Base-by-base conservation (phyloP, 495 filamentous ascomycete genomes). In the Achaetomiella virescens region DNA sequence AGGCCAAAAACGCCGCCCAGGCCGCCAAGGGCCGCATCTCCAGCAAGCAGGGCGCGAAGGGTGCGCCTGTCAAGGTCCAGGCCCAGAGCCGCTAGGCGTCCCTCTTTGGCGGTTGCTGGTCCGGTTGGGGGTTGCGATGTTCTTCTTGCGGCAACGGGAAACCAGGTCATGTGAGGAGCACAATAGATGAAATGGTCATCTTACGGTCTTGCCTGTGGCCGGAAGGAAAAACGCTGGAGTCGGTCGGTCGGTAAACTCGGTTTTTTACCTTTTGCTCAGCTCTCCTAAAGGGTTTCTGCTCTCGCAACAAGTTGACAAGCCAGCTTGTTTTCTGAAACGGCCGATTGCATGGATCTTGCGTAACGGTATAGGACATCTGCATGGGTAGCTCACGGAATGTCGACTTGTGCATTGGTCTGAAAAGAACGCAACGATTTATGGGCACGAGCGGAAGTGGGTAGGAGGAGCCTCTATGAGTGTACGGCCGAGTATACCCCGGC, bases 21-120 rank as follows among this genome's bases (percentile, higher is more conserved):
- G 81, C 83, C 47, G 80, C 85, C 69, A 85, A 87, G 78, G 91
- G 80, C 69, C 81, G 85, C 71, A 88, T 96, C 74, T 80, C 84
- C 73, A 88, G 89, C 81, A 99, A 99, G 87, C 90, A 95, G 84
- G 90, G 90, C 62, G 89, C 90, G 31, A 95, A 93, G 84, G 93
- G 95, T 64, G 84, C 91, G 66, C 83, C 84, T 62, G 74, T 75
- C 64, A 97, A 97, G 87, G 84, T 89, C 59, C 80, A 84, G 68
- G 87, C 89, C 76, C 91, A 86, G 72, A 83, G 79, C 75, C 91
- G 91, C 81, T 98, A 91, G 90, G 57, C 47, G 14, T 48, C 22
- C 54, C 42, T 54, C 48, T 31, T 49, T 38, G 59, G 50, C 52
- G 37, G 55, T 48, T 60, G 59, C 54, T 54, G 36, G 35, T 47